Conservation (phyloP, 1,284 basidiomycete species). For the Apiotrichum mycotoxinovorans region DNA sequence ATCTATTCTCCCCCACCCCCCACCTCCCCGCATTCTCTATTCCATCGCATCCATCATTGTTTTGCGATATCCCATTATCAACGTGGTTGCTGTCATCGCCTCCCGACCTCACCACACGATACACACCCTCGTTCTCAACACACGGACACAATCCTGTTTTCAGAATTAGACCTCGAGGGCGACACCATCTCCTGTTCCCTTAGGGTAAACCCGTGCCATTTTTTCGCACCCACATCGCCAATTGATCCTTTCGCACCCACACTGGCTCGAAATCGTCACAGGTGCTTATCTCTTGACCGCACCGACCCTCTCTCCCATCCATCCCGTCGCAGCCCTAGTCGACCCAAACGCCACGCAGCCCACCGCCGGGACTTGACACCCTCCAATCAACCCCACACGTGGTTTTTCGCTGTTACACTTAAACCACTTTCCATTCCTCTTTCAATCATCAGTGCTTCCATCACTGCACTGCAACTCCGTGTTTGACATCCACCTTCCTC, state of each 20-base stretch:
- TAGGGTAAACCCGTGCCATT: too few relatives aligned
- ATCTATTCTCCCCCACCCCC: too few relatives aligned
- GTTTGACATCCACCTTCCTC: background rate
- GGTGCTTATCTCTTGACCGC: slow-evolving; percentile 1
- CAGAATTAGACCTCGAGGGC: too few relatives aligned
- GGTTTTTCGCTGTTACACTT: background rate
- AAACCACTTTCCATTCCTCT: background rate
- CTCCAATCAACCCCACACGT: slow-evolving; percentile 3
- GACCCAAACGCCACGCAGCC: background rate
- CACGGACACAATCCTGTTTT: too few relatives aligned
- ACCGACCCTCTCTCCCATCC: background rate
- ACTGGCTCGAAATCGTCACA: background rate
- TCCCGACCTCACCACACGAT: too few relatives aligned
- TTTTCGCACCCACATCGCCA: background rate
- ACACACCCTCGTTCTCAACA: too few relatives aligned
- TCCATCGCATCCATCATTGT: too few relatives aligned
- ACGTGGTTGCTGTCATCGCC: too few relatives aligned
- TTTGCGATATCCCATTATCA: too few relatives aligned
- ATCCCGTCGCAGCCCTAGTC: background rate
- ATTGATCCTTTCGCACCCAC: background rate
- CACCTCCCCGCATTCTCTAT: too few relatives aligned
- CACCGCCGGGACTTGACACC: background rate
- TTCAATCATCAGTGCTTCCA: background rate
- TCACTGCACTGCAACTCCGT: too few relatives aligned
- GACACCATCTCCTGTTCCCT: too few relatives aligned